Evolutionary conservation across 2,329 filamentous ascomycete genomes (phyloP), one percentile per base, ranked within the genome.

Genomic region (Curvularia sp.): DNA sequence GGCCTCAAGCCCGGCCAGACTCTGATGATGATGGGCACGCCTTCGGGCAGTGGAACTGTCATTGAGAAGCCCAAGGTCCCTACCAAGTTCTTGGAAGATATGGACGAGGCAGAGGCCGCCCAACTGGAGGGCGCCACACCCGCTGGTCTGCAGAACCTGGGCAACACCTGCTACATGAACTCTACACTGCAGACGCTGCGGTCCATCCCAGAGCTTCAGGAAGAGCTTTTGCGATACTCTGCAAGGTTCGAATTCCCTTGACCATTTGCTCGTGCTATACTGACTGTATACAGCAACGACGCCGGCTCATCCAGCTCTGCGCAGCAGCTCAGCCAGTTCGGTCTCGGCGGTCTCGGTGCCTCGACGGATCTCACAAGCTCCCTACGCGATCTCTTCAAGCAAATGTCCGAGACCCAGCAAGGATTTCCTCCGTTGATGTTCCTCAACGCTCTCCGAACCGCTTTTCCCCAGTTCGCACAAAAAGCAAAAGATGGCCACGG

Each of bases 141-240:
- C 1, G 90, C 93, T 55, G 95, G 95, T 46, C 81, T 99, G 61
- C 86, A 90, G 75, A 99, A 99, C 74, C 82, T 97, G 60, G 95
- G 96, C 68, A 99, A 99, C 79, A 99, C 96, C 3, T 99, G 95
- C 82, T 99, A 99, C 77, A 88, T 98, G 72, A 99, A 99, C 83
- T 95, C 95, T 49, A 97, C 94, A 0, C 83, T 99, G n/a, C 96
- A 99, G 78, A 90, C 92, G 3, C 82, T 99, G 65, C 88, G 91
- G 61, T 85, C 89, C 52, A 92, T 99, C 59, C 95, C 95, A 8
- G 95, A 99, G 80, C 86, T 99, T 34, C 92, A 97, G 73, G 83
- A 91, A 34, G 87, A 92, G 67, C 84, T 99, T 45, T 74, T 81
- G 59, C 87, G 84, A 47, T 96, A 91, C 68, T 84, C 69, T 39